Evolutionary conservation across 2,329 filamentous ascomycete genomes (phyloP), one percentile per base, ranked within the genome.

Genomic region (Coccinonectria pachysandricola): DNA sequence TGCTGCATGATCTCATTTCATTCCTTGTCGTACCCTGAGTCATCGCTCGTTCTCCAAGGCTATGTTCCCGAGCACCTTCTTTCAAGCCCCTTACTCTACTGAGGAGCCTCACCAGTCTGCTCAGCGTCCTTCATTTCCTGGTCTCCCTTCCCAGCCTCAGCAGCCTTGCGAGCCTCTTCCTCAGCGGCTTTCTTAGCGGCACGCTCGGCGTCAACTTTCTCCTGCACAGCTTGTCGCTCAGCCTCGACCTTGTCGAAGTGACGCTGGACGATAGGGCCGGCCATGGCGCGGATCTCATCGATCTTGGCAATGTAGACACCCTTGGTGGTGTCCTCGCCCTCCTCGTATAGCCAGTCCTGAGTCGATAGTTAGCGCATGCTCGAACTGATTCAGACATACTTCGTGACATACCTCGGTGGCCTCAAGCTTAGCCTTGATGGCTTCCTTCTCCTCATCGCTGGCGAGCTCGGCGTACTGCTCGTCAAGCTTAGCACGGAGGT

Each of bases 311-410:
- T 65, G 62, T 98, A 98, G 49, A 91, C 73, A 28, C 82, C 86
- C 71, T 96, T 96, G 49, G 81, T 81, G 42, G 86, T 75, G 56
- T 98, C 91, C 39, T 95, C 87, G 34, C 91, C 91, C 30, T 96
- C 91, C 28, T 95, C 88, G 59, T 96, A 96, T 35, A 98, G 71
- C 91, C 91, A 98, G 53, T 98, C 87, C 88, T 96, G 39, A 15
- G 22, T 6, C n/a, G 12, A 13, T 7, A 11, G 17, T 43, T 19
- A 45, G 40, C 21, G 27, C 24, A 3, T 12, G 6, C 7, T 6
- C 21, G 8, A 21, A 15, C 3, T n/a, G n/a, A n/a, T 5, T 22
- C 21, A 5, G 7, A 20, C 17, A 10, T 9, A 16, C n/a, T 10
- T 7, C 9, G 3, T 6, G 8, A 54, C 81, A 65, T 71, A 95